Evolutionary conservation across 2,329 filamentous ascomycete genomes (phyloP).

Genomic region (Chrysosporium keratinophilum): DNA sequence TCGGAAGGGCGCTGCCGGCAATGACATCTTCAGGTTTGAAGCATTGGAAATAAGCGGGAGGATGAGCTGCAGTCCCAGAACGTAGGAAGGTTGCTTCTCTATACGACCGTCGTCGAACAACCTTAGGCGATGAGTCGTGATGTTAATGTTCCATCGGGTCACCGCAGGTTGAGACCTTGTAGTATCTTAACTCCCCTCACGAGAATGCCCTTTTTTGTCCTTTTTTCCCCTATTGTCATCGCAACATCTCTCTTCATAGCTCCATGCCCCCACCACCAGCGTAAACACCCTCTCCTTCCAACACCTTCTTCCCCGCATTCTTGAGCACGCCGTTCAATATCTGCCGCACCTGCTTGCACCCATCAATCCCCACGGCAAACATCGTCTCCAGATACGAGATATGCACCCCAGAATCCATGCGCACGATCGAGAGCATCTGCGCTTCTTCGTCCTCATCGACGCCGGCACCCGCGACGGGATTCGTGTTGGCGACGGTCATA

Average conservation of each 20-base stretch:
- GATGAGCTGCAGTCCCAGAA: too few relatives aligned
- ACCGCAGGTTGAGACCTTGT: background rate
- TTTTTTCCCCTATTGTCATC: background rate
- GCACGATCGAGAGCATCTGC: slow-evolving; percentile 60
- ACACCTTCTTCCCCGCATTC: slow-evolving; percentile 23
- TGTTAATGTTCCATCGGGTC: background rate
- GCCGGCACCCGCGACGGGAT: slow-evolving; percentile 34
- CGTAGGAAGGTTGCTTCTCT: too few relatives aligned
- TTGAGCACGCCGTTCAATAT: slow-evolving; percentile 73
- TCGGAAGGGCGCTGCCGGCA: too few relatives aligned
- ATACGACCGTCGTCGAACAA: too few relatives aligned
- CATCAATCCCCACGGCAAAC: slow-evolving; percentile 84
- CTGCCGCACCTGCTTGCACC: slow-evolving; percentile 72
- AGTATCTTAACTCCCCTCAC: background rate
- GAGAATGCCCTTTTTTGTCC: background rate
- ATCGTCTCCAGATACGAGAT: slow-evolving; percentile 72
- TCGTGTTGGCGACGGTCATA: slow-evolving; percentile 66
- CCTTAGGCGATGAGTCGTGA: too few relatives aligned
- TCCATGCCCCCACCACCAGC: slow-evolving; percentile 3
- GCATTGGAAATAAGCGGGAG: too few relatives aligned
- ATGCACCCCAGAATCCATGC: slow-evolving; percentile 84
- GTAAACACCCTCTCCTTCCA: slow-evolving; percentile 14
- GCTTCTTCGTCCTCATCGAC: slow-evolving; percentile 46
- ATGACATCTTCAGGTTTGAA: too few relatives aligned
- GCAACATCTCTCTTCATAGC: background rate